Conservation (phyloP, 2,329 filamentous ascomycete genomes). For the Beauveria brongniartii region DNA sequence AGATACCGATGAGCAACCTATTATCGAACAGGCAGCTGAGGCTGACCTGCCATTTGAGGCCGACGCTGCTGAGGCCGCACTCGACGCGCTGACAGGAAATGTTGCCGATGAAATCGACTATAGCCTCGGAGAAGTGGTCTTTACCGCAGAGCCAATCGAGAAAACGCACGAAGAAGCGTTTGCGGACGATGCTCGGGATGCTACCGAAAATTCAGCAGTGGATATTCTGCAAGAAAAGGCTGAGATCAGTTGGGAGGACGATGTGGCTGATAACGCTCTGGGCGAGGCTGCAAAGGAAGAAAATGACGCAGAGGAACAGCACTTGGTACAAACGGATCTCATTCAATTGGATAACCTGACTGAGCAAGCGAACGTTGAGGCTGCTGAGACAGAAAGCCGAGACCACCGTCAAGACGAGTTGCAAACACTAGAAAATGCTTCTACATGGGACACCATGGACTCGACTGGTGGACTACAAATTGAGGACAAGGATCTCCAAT, state of each 20-base stretch:
- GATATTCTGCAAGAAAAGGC: conserved; percentile 10
- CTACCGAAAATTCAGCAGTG: background rate
- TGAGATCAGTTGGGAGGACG: conserved; percentile 20
- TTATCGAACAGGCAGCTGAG: background rate
- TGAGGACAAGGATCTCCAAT: conserved; percentile 13
- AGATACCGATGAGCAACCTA: background rate
- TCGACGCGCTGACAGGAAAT: background rate
- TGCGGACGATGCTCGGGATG: background rate
- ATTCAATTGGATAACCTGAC: background rate
- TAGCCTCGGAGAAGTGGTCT: conserved; percentile 1
- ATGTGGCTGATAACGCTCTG: conserved; percentile 2
- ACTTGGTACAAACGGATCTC: conserved; percentile 3
- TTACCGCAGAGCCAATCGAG: conserved; percentile 20
- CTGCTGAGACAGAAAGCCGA: background rate
- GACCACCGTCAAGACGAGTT: conserved; percentile 4
- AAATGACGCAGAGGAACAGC: background rate
- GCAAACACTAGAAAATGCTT: background rate
- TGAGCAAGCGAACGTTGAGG: background rate
- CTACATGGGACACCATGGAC: background rate
- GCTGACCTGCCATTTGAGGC: conserved; percentile 6
- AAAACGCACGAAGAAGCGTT: background rate
- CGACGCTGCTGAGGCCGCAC: background rate
- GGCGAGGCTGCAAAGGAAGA: background rate
- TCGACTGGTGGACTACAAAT: conserved; percentile 4
- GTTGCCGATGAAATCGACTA: conserved; percentile 29